Conservation (phyloP, 2,329 filamentous ascomycete species). For the Fusarium chlamydosporum region DNA sequence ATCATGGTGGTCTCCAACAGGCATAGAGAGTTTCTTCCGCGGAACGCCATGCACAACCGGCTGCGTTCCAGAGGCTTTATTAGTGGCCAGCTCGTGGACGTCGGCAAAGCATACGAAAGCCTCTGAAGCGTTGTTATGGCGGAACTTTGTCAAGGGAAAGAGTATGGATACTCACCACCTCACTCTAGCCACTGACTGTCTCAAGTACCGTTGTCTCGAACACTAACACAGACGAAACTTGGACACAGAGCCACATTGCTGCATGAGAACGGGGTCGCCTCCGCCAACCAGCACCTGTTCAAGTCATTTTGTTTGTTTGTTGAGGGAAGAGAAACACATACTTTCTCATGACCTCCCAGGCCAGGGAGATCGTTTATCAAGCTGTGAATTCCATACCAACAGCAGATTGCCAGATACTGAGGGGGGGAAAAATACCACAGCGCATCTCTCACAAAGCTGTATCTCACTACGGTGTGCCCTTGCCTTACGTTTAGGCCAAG, state of each 20-base stretch:
- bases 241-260: slow-evolving; percentile 35
- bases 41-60: slow-evolving; percentile 33
- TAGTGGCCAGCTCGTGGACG: slow-evolving; percentile 36
- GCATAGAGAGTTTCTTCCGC: slow-evolving; percentile 33
- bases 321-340: slow-evolving; percentile 20
- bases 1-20: slow-evolving; percentile 30
- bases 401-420: slow-evolving; percentile 9
- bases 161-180: slow-evolving; percentile 32
- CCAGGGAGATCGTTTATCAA: slow-evolving; percentile 3
- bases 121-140: slow-evolving; percentile 1
- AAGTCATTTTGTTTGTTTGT: slow-evolving; percentile 13
- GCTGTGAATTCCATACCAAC: slow-evolving; percentile 1
- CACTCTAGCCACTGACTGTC: slow-evolving; percentile 20
- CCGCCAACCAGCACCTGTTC: slow-evolving; percentile 30
- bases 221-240: slow-evolving; percentile 36
- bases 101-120: slow-evolving; percentile 35
- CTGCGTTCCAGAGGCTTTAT: slow-evolving; percentile 39
- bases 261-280: slow-evolving; percentile 36
- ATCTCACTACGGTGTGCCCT: slow-evolving; percentile 35
- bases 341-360: slow-evolving; percentile 5
- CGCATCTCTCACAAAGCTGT: slow-evolving; percentile 24
- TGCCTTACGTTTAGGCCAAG: slow-evolving; percentile 32
- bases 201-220: slow-evolving; percentile 39
- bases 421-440: slow-evolving; percentile 1
- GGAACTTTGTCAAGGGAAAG: slow-evolving; percentile 30